Conservation (phyloP, 2,329 filamentous ascomycete genomes). For the Arachnopeziza araneosa region DNA sequence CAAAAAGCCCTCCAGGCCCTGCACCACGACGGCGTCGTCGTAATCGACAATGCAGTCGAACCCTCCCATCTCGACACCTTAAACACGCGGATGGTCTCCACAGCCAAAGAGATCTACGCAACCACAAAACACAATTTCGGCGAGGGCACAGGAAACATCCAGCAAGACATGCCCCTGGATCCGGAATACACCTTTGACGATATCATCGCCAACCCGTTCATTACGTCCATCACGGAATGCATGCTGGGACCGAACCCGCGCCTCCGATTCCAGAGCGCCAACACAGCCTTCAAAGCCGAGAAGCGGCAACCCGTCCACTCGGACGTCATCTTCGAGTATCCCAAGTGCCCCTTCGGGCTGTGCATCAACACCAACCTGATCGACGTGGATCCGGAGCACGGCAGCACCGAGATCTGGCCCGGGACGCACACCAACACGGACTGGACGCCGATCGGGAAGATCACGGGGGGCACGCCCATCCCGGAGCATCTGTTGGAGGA, state of each 20-base stretch:
- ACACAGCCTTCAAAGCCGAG: conserved; percentile 35
- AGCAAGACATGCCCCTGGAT: conserved; percentile 22
- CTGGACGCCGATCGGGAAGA: conserved; percentile 20
- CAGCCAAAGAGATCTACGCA: conserved; percentile 31
- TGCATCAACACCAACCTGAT: conserved; percentile 43
- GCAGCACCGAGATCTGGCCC: conserved; percentile 46
- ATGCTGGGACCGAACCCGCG: conserved; percentile 35
- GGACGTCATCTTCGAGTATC: conserved; percentile 42
- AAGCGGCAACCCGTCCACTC: conserved; percentile 37
- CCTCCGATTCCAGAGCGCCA: conserved; percentile 35
- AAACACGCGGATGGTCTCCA: conserved; percentile 44
- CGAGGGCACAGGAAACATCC: conserved; percentile 15
- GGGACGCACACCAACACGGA: conserved; percentile 38
- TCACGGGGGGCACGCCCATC: conserved; percentile 10
- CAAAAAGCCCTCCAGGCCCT: conserved; percentile 88
- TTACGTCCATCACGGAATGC: conserved; percentile 31
- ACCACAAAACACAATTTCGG: conserved; percentile 23
- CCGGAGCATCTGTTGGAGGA: conserved; percentile 32
- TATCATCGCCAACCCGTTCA: conserved; percentile 33
- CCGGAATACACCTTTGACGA: conserved; percentile 25
- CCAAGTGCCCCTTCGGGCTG: conserved; percentile 41
- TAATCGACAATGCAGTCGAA: conserved; percentile 47
- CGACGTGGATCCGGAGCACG: conserved; percentile 39
- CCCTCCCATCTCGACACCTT: conserved; percentile 46
- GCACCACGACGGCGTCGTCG: conserved; percentile 73